Evolutionary conservation across 2,329 filamentous ascomycete species (phyloP).

Genomic region (Cryphonectria carpinicola): DNA sequence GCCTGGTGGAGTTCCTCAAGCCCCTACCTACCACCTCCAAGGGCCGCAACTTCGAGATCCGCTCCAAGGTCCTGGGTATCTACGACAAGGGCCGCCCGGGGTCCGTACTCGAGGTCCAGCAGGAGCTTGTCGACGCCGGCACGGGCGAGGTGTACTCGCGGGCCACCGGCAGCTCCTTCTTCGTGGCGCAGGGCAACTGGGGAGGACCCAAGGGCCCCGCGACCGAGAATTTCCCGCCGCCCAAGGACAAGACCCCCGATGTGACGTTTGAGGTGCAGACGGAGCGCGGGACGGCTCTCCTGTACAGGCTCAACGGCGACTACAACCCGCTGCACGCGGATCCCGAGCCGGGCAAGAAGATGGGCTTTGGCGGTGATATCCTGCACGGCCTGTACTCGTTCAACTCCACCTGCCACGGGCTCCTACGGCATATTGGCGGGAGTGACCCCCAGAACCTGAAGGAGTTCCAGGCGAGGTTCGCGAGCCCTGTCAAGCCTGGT

Average conservation of each 20-base stretch:
- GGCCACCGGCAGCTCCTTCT: constrained; percentile 74
- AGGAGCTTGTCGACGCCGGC: constrained; percentile 71
- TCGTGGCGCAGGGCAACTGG: constrained; percentile 80
- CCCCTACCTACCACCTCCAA: constrained; percentile 72
- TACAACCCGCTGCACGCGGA: constrained; percentile 93
- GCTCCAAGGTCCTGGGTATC: constrained; percentile 78
- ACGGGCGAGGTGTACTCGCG: constrained; percentile 73
- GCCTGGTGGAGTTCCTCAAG: constrained; percentile 76
- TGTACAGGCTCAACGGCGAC: constrained; percentile 88
- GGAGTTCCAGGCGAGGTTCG: constrained; percentile 89
- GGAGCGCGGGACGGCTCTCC: constrained; percentile 69
- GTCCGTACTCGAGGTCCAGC: constrained; percentile 80
- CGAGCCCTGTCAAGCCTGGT: constrained; percentile 80
- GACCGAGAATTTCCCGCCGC: constrained; percentile 77
- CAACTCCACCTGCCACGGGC: constrained; percentile 76
- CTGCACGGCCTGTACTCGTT: constrained; percentile 89
- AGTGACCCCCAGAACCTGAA: constrained; percentile 80
- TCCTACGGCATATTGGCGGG: constrained; percentile 74
- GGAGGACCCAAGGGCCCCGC: constrained; percentile 88
- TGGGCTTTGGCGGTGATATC: constrained; percentile 89
- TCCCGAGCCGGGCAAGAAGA: constrained; percentile 81
- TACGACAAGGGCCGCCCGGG: constrained; percentile 89
- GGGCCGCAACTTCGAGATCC: constrained; percentile 75
- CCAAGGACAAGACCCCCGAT: constrained; percentile 70
- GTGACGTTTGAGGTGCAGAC: constrained; percentile 72